Evolutionary conservation across 805 yeast genomes (phyloP), one percentile per base, ranked within the genome.

Genomic region (Pachysolen tannophilus): DNA sequence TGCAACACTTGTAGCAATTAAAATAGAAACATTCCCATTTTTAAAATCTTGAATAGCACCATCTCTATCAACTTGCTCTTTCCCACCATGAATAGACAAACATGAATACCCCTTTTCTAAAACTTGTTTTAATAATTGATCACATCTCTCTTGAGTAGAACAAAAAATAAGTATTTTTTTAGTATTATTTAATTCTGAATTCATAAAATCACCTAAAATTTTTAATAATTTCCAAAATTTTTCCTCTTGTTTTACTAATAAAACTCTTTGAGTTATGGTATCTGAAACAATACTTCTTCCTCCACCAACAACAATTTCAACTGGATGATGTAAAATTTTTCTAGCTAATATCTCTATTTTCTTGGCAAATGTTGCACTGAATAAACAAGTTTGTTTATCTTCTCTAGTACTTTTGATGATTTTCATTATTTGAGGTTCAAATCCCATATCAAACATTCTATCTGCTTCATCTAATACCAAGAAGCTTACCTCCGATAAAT

Each of bases 391-490:
- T 50, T 90, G 97, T 32, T 82, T 65, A 51, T 88, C 96, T 0
- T 92, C 92, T 32, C 97, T 65, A 3, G 85, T 67, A 25, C 82
- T 81, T 11, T 72, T 65, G 51, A 87, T 65, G 16, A 92, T 80
- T 48, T 85, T 84, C 45, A 72, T 76, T 4, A 92, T 86, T 52
- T 92, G 98, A 0, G 98, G 97, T 47, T 86, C 97, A 58, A 92
- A 92, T 1, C 98, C 98, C 71, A 92, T 64, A 55, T 92, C 98
- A 60, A 90, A 90, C 82, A 92, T 78, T 43, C 98, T 61, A 56
- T 92, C 98, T 1, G 97, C 97, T 52, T 92, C 98, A 53, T 92
- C 98, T 40, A 92, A 61, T 0, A 88, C 94, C n/a, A 86, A 67
- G 54, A 79, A 86, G 0, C 95, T 78, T 5, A 82, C 76, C 28